Evolutionary conservation across 139 green algal genomes (phyloP).

Genomic region (Tetratostichococcus sp.): DNA sequence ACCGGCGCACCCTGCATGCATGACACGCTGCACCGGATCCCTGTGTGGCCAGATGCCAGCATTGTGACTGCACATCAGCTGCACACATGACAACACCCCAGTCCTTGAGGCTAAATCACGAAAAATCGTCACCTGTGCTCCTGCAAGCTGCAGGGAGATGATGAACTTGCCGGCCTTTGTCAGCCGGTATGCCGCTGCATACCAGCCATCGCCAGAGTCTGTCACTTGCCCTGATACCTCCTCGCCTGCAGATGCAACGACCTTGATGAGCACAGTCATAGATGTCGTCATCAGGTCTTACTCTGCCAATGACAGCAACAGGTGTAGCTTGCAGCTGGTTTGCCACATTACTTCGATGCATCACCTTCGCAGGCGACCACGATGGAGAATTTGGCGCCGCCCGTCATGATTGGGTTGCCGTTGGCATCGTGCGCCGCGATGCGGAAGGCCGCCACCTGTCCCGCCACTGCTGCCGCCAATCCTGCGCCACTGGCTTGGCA

Average conservation of each 20-base stretch:
- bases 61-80: no score
- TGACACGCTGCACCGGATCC: no score
- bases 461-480: neutral
- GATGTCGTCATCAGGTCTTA: no score
- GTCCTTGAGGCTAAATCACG: no score
- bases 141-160: neutral
- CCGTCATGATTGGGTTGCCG: neutral
- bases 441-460: neutral
- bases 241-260: neutral
- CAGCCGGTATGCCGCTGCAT: neutral
- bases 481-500: neutral
- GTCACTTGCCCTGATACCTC: neutral
- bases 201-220: neutral
- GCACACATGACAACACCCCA: no score
- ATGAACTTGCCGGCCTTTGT: neutral
- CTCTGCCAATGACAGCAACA: no score
- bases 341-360: no score
- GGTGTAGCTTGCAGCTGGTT: no score
- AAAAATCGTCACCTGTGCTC: neutral
- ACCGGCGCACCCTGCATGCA: no score
- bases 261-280: no score
- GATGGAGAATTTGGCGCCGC: neutral
- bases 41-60: no score
- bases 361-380: neutral
- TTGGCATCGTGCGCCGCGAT: neutral